phyloP scores from a whole-genome alignment of 139 green algal genomes.

The Picocystis salinarum region DNA sequence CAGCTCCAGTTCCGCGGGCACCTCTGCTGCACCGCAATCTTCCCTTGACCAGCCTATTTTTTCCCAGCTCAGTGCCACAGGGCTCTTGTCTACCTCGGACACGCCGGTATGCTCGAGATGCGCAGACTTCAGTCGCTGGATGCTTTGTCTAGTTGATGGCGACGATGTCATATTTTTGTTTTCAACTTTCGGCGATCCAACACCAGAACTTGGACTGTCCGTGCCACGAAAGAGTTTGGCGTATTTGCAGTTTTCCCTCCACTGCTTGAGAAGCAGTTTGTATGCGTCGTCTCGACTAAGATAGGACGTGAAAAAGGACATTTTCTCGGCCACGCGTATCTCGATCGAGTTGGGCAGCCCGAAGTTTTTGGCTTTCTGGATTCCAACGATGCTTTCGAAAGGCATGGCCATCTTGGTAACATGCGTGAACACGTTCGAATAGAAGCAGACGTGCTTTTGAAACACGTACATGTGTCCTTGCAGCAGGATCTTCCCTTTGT shows the following conservation, averaged over 20 bases:
- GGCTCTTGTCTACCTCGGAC: too few relatives aligned
- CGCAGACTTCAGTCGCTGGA: too few relatives aligned
- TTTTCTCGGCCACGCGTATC: background rate
- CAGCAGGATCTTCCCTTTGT: conserved; percentile 2
- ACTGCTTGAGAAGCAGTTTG: background rate
- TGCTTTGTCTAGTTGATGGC: too few relatives aligned
- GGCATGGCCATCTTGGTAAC: background rate
- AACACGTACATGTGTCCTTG: conserved; percentile 5
- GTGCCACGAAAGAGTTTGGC: conserved; percentile 2
- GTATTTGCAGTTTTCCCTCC: conserved; percentile 1
- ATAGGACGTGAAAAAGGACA: conserved; percentile 2
- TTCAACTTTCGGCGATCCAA: too few relatives aligned
- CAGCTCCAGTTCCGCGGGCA: too few relatives aligned
- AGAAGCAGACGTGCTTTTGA: conserved; percentile 1
- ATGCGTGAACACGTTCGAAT: conserved; percentile 4
- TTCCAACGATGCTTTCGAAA: background rate
- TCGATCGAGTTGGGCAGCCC: conserved; percentile 2
- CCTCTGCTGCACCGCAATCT: too few relatives aligned
- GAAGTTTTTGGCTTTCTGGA: conserved; percentile 1
- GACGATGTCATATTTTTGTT: too few relatives aligned
- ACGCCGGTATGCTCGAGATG: too few relatives aligned
- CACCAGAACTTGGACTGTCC: too few relatives aligned
- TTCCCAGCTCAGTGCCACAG: too few relatives aligned
- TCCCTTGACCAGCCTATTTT: too few relatives aligned
- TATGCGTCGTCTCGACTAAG: background rate